Percentiles rank a stretch among this genome's conserved stretches.
phyloP scores from a whole-genome alignment of 257 asterid genomes.

The Gentiana macrophylla region DNA sequence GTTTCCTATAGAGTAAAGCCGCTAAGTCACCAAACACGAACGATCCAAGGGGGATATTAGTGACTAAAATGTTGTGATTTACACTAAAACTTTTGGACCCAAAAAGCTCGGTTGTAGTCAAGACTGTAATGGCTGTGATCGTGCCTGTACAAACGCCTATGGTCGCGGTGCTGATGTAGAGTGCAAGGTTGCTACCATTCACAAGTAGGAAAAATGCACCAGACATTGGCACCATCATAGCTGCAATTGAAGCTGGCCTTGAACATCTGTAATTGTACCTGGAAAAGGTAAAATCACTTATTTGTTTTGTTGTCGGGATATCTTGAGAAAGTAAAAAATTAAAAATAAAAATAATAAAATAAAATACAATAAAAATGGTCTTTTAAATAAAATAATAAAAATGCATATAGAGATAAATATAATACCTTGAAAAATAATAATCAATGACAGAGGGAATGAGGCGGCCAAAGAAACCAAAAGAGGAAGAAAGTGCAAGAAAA shows the following conservation, averaged over 20 bases:
- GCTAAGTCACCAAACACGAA: conserved; percentile 64
- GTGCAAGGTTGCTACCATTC: conserved; percentile 10
- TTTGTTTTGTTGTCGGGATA: too few relatives aligned
- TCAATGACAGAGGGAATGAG: conserved; percentile 57
- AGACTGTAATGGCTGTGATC: conserved; percentile 57
- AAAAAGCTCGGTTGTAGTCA: conserved; percentile 55
- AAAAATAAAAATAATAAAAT: too few relatives aligned
- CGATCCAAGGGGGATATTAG: conserved; percentile 60
- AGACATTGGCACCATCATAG: conserved; percentile 65
- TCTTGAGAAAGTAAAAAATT: not conserved
- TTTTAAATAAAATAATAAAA: not conserved
- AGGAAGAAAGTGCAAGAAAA: conserved; percentile 53
- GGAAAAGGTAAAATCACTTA: not conserved
- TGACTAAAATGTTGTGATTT: conserved; percentile 60
- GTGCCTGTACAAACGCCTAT: too few relatives aligned
- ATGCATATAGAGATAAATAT: not conserved
- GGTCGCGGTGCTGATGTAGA: conserved; percentile 50
- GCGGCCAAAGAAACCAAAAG: conserved; percentile 67
- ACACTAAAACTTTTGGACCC: conserved; percentile 57
- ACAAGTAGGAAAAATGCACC: conserved; percentile 59
- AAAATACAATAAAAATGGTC: not conserved
- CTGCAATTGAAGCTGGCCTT: conserved; percentile 50
- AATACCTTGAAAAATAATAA: conserved; percentile 37
- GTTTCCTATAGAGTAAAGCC: conserved; percentile 37
- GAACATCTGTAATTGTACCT: conserved; percentile 36